phyloP scores from a whole-genome alignment of 805 yeast species.

The Scheffersomyces lignosus region DNA sequence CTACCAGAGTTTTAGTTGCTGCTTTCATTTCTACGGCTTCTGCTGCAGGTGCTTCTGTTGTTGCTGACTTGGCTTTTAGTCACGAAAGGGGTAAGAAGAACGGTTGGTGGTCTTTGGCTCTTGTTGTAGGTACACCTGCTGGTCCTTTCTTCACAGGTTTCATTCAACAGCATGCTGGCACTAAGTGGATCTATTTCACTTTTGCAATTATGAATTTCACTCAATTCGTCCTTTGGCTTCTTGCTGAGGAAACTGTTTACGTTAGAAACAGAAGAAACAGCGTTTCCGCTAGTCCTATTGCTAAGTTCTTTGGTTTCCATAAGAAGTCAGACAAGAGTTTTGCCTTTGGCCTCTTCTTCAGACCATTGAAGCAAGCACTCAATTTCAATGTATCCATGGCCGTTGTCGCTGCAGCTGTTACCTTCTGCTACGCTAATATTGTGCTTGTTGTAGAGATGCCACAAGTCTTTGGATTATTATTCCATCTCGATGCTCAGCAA shows the following conservation, averaged over 20 bases:
- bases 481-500: conserved; percentile 20
- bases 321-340: conserved; percentile 3
- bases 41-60: conserved; percentile 16
- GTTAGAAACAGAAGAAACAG: conserved; percentile 7
- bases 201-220: conserved; percentile 13
- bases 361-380: conserved; percentile 8
- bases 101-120: conserved; percentile 15
- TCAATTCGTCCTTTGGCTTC: conserved; percentile 12
- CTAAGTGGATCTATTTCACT: conserved; percentile 11
- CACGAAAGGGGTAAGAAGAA: conserved; percentile 16
- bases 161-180: conserved; percentile 8
- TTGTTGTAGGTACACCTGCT: conserved; percentile 15
- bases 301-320: not conserved
- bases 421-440: conserved; percentile 21
- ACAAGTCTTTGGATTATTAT: conserved; percentile 15
- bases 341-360: conserved; percentile 3
- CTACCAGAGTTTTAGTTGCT: conserved; percentile 12
- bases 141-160: conserved; percentile 19
- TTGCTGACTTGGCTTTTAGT: conserved; percentile 13
- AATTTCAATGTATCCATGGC: conserved; percentile 12
- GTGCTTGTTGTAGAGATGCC: conserved; percentile 24
- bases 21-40: conserved; percentile 14
- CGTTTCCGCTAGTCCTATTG: not conserved
- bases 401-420: conserved; percentile 17
- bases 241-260: conserved; percentile 11